phyloP scores from a whole-genome alignment of 2,329 filamentous ascomycete genomes.

The Rutstroemia sp. region DNA sequence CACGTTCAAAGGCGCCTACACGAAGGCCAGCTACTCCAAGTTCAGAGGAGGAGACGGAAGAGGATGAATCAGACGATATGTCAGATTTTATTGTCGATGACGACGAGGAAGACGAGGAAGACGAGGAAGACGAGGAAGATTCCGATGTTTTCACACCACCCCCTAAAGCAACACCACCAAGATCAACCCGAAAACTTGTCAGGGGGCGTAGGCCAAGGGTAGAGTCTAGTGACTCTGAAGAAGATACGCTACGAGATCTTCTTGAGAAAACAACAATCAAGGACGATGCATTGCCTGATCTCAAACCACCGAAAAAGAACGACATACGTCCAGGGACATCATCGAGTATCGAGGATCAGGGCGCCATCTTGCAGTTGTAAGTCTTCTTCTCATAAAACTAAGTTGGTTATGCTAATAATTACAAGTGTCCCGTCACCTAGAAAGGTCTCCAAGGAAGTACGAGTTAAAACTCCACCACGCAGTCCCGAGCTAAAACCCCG shows the following conservation, averaged over 20 bases:
- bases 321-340: slow-evolving; percentile 7
- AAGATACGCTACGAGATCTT: slow-evolving; percentile 1
- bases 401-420: slow-evolving; percentile 1
- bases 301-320: slow-evolving; percentile 7
- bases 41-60: not conserved
- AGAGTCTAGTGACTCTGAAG: slow-evolving; percentile 10
- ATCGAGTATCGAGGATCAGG: slow-evolving; percentile 5
- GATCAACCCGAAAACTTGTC: slow-evolving; percentile 21
- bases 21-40: not conserved
- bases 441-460: slow-evolving; percentile 16
- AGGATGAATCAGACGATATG: slow-evolving; percentile 17
- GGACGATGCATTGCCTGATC: slow-evolving; percentile 11
- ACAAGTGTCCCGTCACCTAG: slow-evolving; percentile 20
- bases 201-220: slow-evolving; percentile 13
- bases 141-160: slow-evolving; percentile 17
- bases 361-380: slow-evolving; percentile 6
- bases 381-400: not conserved
- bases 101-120: slow-evolving; percentile 13
- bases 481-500: slow-evolving; percentile 21
- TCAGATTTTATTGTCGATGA: slow-evolving; percentile 28
- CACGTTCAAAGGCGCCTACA: not conserved
- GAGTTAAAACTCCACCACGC: slow-evolving; percentile 23
- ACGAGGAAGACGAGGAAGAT: slow-evolving; percentile 15
- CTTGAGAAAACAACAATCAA: slow-evolving; percentile 2
- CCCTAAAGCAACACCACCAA: slow-evolving; percentile 20